phyloP scores from a whole-genome alignment of 1,284 basidiomycete species.

The Leccinum angustisporum region DNA sequence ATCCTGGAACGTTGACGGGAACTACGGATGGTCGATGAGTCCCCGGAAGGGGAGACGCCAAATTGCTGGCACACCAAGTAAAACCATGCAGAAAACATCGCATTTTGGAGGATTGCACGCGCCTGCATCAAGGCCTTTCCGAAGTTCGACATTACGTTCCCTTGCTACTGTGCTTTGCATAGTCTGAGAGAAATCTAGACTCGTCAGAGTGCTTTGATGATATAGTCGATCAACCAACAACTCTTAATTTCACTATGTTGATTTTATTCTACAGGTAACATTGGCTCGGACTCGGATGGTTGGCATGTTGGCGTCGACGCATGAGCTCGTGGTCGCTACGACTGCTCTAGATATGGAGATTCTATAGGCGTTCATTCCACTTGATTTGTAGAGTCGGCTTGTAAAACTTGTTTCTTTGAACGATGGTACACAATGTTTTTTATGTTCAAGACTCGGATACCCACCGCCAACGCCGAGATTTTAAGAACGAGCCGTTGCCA shows the following conservation, averaged over 20 bases:
- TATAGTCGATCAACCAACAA: conserved; percentile 41
- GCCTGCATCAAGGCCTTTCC: conserved; percentile 57
- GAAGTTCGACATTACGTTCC: conserved; percentile 55
- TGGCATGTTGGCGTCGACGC: conserved; percentile 41
- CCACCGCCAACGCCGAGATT: conserved; percentile 2
- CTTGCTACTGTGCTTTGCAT: conserved; percentile 57
- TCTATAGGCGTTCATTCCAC: conserved; percentile 40
- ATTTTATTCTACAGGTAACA: too few species aligned
- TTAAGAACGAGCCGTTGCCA: neutral
- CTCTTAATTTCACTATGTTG: too few species aligned
- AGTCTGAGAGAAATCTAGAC: conserved; percentile 47
- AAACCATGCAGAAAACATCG: conserved; percentile 59
- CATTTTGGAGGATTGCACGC: conserved; percentile 65
- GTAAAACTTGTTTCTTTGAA: conserved; percentile 46
- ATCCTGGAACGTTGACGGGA: conserved; percentile 60
- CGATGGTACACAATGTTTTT: neutral
- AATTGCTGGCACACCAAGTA: conserved; percentile 4
- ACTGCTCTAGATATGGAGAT: conserved; percentile 53
- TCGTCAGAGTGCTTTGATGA: conserved; percentile 33
- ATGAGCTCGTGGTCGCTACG: conserved; percentile 49
- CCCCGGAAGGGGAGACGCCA: conserved; percentile 53
- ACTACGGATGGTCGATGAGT: conserved; percentile 46
- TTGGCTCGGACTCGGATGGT: conserved; percentile 29
- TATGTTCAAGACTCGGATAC: conserved; percentile 45
- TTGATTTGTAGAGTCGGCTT: conserved; percentile 58